Percentiles rank a stretch among this genome's conserved stretches.
Evolutionary conservation across 2,329 filamentous ascomycete genomes (phyloP).

Genomic region (Ophiostoma sp.): DNA sequence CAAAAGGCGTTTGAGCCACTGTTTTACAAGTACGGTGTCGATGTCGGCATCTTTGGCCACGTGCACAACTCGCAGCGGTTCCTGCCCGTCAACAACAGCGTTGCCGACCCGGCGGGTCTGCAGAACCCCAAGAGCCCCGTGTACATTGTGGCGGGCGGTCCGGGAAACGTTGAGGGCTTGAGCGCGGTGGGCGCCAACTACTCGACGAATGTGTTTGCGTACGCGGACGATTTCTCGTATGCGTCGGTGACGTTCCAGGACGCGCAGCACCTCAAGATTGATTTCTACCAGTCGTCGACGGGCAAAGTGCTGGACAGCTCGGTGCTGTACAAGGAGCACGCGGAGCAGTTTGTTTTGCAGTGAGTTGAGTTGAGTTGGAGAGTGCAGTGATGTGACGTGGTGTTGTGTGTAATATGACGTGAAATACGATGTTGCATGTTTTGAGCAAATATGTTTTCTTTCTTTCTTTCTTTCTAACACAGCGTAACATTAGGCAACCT

Average conservation of each 20-base stretch:
- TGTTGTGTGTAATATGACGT: background rate
- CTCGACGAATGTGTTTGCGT: slow-evolving; percentile 50
- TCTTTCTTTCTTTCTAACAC: background rate
- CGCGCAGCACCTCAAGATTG: slow-evolving; percentile 47
- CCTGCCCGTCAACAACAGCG: slow-evolving; percentile 41
- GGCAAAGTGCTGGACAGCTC: slow-evolving; percentile 51
- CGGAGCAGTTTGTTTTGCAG: slow-evolving; percentile 47
- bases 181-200: slow-evolving; percentile 44
- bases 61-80: slow-evolving; percentile 61
- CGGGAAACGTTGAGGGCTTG: slow-evolving; percentile 58
- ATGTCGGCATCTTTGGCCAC: slow-evolving; percentile 58
- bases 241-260: slow-evolving; percentile 50
- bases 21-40: slow-evolving; percentile 58
- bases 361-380: background rate
- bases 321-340: slow-evolving; percentile 51
- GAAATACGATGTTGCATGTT: background rate
- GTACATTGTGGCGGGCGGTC: slow-evolving; percentile 58
- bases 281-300: slow-evolving; percentile 52
- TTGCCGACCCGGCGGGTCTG: slow-evolving; percentile 41
- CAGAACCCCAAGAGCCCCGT: slow-evolving; percentile 46
- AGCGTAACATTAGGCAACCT: background rate
- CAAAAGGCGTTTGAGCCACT: slow-evolving; percentile 54
- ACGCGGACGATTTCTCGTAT: slow-evolving; percentile 55
- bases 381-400: background rate
- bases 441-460: background rate